Evolutionary conservation across 2,329 filamentous ascomycete species (phyloP), one percentile per base, ranked within the genome.

Genomic region (Neonectria sp.): DNA sequence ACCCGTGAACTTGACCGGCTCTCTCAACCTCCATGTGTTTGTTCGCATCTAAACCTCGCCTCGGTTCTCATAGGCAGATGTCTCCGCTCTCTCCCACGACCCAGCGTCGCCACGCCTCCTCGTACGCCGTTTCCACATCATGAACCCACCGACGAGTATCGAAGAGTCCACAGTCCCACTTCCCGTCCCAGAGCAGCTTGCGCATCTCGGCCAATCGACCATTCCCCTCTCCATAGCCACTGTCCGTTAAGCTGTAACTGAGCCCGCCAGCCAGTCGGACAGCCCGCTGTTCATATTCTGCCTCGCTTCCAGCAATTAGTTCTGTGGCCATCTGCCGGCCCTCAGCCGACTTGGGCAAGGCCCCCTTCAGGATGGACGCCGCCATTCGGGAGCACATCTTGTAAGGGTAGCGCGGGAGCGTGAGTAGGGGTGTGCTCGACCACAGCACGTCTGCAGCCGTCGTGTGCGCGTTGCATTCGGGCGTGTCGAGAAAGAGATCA

Each of bases 331-430:
- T 93, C 64, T 83, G 84, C 7, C 84, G 82, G 3, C 95, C 95
- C n/a, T 90, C 89, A 2, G 85, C 82, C 0, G 85, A 86, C 71
- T 90, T 92, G 0, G 96, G 96, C 4, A 99, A 83, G 0, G 96
- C 96, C 17, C 96, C 96, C 71, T 91, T 93, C 33, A 99, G 86
- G 63, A 99, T 98, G 12, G 94, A 97, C 7, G 96, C 95, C 7
- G 95, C 96, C 93, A 99, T 99, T 60, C 96, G 93, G 49, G 94
- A 97, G 81, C 96, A 99, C 96, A 99, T 99, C 82, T 99, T 99
- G 83, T 98, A 98, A 57, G 93, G 89, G 80, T 98, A 98, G 40
- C 96, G 90, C 12, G 96, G 95, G 33, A 96, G 86, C 0, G 96
- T 99, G 31, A 99, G 86, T 25, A 99, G 84, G 6, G 96, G 96